Conservation (phyloP, 148 eudicot genomes). For the Euryodendron excelsum region DNA sequence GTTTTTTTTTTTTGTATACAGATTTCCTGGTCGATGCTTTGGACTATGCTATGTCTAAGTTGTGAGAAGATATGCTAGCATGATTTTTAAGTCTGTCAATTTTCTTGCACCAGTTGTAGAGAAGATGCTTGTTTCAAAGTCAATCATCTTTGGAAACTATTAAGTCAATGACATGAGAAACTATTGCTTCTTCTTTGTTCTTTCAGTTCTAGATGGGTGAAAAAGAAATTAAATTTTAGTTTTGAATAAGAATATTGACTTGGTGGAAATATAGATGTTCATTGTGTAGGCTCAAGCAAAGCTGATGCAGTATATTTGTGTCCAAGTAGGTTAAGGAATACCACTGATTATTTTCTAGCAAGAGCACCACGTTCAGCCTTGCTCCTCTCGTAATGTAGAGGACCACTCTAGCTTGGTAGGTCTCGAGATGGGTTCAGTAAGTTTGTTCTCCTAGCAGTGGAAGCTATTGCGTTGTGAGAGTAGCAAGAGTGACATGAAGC, state of each 20-base stretch:
- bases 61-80: conserved; percentile 34
- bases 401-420: too few relatives aligned
- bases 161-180: background rate
- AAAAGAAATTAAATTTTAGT: background rate
- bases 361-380: too few relatives aligned
- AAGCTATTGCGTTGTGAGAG: too few relatives aligned
- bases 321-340: too few relatives aligned
- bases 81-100: background rate
- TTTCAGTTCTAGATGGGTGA: background rate
- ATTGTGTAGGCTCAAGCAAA: background rate
- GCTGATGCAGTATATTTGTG: background rate
- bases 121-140: background rate
- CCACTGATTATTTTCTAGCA: too few relatives aligned
- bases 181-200: background rate
- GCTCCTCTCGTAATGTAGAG: too few relatives aligned
- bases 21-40: conserved; percentile 90
- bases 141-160: background rate
- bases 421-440: too few relatives aligned
- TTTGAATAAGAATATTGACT: background rate
- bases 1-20: conserved; percentile 26
- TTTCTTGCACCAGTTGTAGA: background rate
- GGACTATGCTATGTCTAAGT: conserved; percentile 79
- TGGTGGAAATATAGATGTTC: background rate
- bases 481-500: too few relatives aligned
- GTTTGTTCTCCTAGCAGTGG: too few relatives aligned